These are phyloP conservation scores for Viola pubescens DNA, from an alignment of 441 rosid genomes.

Conservation along the genomic window DNA sequence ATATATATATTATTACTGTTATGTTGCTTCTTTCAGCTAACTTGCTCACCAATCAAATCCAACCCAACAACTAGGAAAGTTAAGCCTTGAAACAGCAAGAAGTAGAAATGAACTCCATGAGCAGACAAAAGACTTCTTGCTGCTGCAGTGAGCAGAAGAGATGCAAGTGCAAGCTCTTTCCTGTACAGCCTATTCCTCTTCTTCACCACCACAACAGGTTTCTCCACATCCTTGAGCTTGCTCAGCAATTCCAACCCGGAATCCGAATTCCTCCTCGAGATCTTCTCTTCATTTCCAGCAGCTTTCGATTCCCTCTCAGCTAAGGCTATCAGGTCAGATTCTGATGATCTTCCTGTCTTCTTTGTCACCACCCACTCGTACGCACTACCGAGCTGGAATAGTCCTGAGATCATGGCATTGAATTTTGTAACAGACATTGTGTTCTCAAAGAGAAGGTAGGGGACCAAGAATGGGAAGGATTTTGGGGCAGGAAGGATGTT, in stretches of 20 bases:
- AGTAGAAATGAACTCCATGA: constrained; percentile 90
- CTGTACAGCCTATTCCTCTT: constrained; percentile 59
- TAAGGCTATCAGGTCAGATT: constrained; percentile 66
- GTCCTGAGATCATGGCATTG: constrained; percentile 90
- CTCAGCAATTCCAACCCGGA: constrained; percentile 62
- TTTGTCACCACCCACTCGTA: constrained; percentile 94
- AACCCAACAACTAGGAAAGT: constrained; percentile 76
- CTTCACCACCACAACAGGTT: constrained; percentile 12
- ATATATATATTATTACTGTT: no score
- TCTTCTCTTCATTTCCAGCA: constrained; percentile 37
- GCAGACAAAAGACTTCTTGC: constrained; percentile 79
- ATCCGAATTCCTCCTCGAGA: constrained; percentile 60
- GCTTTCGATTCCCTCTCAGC: constrained; percentile 66
- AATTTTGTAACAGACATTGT: constrained; percentile 95
- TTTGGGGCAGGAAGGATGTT: constrained; percentile 78
- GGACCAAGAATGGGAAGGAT: constrained; percentile 83
- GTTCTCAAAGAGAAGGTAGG: constrained; percentile 87
- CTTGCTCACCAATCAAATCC: constrained; percentile 96
- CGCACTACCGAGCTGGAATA: constrained; percentile 91
- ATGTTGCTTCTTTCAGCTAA: constrained; percentile 28
- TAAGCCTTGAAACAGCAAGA: constrained; percentile 80
- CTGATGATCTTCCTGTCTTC: constrained; percentile 84
- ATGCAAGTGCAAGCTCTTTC: constrained; percentile 81
- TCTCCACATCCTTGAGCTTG: constrained; percentile 48
- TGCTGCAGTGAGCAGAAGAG: constrained; percentile 74